Base-by-base conservation (phyloP, 176 grass and related monocot species). In the Bonia amplexicaulis region DNA sequence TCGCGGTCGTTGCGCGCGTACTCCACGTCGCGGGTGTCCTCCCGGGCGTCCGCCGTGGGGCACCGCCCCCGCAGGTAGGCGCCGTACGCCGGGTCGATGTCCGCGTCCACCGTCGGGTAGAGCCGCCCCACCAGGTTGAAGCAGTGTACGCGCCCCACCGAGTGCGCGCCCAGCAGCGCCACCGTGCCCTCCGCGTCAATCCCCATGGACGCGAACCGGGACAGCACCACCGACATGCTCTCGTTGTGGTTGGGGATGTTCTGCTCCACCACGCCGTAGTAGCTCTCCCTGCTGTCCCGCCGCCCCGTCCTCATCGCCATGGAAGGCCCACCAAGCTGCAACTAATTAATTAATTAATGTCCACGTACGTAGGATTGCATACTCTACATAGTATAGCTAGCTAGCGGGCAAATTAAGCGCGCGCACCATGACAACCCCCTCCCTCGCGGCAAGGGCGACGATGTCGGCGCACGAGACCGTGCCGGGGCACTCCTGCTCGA, bases 381-480 rank as follows among this genome's bases (percentile, higher is more conserved):
- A 9, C n/a, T n/a, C n/a, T n/a, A n/a, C n/a, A n/a, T n/a, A n/a
- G 10, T 45, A 45, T 5, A 37, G 35, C 35, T 33, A 33, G 31
- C 42, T 44, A 40, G 39, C 39, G 42, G 10, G 42, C 42, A 44
- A 44, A 44, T 46, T 3, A n/a, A n/a, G 42, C 42, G 42, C 10
- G 42, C 42, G 42, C 42, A 46, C 45, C 45, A 46, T 46, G 45
- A 46, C 2, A 12, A 46, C 45, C 11, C 45, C 45, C 45, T 97
- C 92, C 0, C 88, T 73, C 7, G 92, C 88, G 12, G 92, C 85
- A 2, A 97, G 88, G 7, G 92, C 92, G 62, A 97, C 80, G 73
- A 97, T 70, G 86, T 97, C 94, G 6, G 92, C 86, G 85, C 92
- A 97, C 11, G 94, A 97, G 3, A 97, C 90, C 12, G 87, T 94